Conservation (phyloP, 257 asterid species). For the Nicotiana obtusifolia region DNA sequence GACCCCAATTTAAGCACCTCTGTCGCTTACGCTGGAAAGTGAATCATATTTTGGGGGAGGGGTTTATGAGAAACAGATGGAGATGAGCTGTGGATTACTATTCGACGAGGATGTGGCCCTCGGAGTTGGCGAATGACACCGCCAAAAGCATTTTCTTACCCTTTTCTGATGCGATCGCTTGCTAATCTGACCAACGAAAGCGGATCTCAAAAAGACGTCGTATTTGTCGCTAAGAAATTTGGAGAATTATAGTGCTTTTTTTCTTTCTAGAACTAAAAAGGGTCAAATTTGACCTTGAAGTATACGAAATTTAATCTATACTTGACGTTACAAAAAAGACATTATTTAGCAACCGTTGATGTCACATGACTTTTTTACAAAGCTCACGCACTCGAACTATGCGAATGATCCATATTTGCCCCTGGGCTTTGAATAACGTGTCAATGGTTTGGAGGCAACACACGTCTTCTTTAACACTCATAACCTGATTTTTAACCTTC, state of each 20-base stretch:
- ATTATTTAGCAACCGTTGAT: too few relatives aligned
- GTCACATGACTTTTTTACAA: too few relatives aligned
- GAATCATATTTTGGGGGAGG: not conserved
- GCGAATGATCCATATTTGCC: too few relatives aligned
- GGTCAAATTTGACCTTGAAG: too few relatives aligned
- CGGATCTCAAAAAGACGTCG: not conserved
- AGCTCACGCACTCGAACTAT: too few relatives aligned
- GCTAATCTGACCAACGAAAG: not conserved
- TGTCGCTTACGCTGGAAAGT: not conserved
- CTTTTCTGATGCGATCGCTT: not conserved
- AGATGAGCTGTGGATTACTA: conserved; percentile 39
- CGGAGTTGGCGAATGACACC: conserved; percentile 78
- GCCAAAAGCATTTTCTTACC: conserved; percentile 62
- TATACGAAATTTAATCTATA: too few relatives aligned
- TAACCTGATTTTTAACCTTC: too few relatives aligned
- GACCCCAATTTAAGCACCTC: not conserved
- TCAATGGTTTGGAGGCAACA: too few relatives aligned
- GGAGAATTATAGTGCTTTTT: not conserved
- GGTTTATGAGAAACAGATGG: not conserved
- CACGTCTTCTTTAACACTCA: too few relatives aligned
- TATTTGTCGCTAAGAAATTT: not conserved
- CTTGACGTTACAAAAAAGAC: too few relatives aligned
- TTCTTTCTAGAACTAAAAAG: not conserved
- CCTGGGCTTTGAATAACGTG: too few relatives aligned
- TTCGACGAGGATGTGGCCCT: conserved; percentile 91